Conservation (phyloP, 257 asterid species). For the Solanum pennellii region DNA sequence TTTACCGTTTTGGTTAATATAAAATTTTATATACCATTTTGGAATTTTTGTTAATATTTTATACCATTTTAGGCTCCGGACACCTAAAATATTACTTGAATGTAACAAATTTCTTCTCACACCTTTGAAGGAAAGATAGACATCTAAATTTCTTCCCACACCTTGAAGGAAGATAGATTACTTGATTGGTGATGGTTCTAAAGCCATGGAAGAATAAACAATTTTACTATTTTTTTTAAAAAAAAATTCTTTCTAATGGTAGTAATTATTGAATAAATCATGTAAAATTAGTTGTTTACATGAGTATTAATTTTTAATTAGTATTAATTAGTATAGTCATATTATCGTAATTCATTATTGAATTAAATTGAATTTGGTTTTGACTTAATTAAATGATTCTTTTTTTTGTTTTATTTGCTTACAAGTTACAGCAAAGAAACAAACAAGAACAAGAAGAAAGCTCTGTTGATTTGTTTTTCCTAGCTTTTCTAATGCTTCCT, state of each 20-base stretch:
- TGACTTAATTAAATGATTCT: background rate
- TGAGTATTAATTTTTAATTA: background rate
- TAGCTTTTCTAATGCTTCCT: background rate
- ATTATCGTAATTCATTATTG: no score
- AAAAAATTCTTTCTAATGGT: no score
- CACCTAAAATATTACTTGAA: background rate
- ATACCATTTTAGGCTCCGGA: no score
- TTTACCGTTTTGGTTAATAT: no score
- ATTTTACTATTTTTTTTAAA: no score
- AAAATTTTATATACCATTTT: no score
- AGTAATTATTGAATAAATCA: background rate
- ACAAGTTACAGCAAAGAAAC: background rate
- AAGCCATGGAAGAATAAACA: background rate
- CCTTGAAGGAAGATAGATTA: background rate
- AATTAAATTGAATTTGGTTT: background rate
- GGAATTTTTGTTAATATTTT: no score
- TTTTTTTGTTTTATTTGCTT: background rate
- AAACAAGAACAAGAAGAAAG: background rate
- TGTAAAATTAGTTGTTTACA: background rate
- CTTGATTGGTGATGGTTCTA: background rate
- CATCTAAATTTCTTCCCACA: no score
- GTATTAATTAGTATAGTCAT: no score
- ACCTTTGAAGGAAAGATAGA: background rate
- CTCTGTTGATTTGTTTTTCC: background rate
- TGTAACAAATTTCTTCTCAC: no score